Evolutionary conservation across 2,329 filamentous ascomycete genomes (phyloP).

Genomic region (Xylaria sp.): DNA sequence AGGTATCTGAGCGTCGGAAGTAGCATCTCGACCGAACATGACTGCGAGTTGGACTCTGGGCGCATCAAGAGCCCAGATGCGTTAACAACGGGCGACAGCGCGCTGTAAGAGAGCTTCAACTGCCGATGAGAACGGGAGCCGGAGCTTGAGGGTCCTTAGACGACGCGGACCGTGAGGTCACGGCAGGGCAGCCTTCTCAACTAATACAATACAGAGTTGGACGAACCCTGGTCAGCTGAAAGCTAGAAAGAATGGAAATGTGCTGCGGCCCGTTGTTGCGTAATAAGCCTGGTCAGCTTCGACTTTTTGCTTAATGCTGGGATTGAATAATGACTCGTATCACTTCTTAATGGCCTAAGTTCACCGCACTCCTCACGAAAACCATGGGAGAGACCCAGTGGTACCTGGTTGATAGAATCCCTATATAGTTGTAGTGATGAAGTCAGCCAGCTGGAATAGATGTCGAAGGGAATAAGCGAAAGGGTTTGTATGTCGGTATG

Average conservation of each 20-base stretch:
- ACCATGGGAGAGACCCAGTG: background rate
- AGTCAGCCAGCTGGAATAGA: background rate
- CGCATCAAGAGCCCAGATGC: background rate
- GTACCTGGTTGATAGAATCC: background rate
- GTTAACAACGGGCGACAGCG: background rate
- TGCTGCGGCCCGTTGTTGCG: background rate
- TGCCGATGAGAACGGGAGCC: background rate
- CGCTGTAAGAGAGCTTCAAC: background rate
- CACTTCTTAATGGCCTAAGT: background rate
- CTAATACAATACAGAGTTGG: background rate
- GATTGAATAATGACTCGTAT: background rate
- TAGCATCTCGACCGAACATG: slow-evolving; percentile 13
- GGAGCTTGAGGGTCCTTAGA: background rate
- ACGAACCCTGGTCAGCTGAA: background rate
- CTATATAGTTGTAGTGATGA: background rate
- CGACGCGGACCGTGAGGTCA: background rate
- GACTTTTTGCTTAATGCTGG: background rate
- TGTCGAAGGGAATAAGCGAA: background rate
- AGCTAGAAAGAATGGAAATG: background rate
- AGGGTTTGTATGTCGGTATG: background rate
- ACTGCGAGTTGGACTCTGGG: background rate
- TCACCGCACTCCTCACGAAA: background rate
- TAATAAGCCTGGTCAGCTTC: background rate
- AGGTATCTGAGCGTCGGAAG: slow-evolving; percentile 1
- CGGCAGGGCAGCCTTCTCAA: background rate